Evolutionary conservation across 2,329 filamentous ascomycete genomes (phyloP).

Genomic region (Penicillium sp.): DNA sequence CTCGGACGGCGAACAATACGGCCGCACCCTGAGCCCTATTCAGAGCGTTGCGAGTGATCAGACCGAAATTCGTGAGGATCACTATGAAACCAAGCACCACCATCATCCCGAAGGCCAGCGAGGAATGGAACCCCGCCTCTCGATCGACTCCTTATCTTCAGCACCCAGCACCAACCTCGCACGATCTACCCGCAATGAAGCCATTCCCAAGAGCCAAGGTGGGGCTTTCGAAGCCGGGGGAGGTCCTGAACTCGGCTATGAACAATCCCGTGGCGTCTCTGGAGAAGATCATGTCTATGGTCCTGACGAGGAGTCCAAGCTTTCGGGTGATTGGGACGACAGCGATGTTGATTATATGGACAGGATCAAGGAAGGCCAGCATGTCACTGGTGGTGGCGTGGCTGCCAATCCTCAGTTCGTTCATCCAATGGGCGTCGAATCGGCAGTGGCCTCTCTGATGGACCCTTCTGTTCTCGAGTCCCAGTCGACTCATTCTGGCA

Average conservation of each 20-base stretch:
- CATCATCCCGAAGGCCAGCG: slow-evolving; percentile 55
- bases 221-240: slow-evolving; percentile 43
- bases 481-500: slow-evolving; percentile 51
- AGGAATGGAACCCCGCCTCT: slow-evolving; percentile 48
- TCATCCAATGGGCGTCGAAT: slow-evolving; percentile 74
- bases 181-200: slow-evolving; percentile 53
- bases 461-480: slow-evolving; percentile 74
- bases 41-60: slow-evolving; percentile 88
- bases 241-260: slow-evolving; percentile 40
- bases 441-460: slow-evolving; percentile 84
- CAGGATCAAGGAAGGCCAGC: slow-evolving; percentile 62
- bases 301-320: slow-evolving; percentile 54
- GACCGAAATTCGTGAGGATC: slow-evolving; percentile 57
- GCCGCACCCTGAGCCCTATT: slow-evolving; percentile 78
- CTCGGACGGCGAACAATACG: slow-evolving; percentile 48
- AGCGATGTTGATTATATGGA: slow-evolving; percentile 58
- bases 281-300: slow-evolving; percentile 27
- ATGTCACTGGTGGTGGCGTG: slow-evolving; percentile 63
- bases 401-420: slow-evolving; percentile 75
- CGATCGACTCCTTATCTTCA: slow-evolving; percentile 59
- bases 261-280: slow-evolving; percentile 30
- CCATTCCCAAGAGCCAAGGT: slow-evolving; percentile 51
- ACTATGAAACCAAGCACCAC: slow-evolving; percentile 7
- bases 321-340: slow-evolving; percentile 52
- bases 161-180: slow-evolving; percentile 59